A percentile compares a stretch with the other conserved stretches of the same genome.
phyloP scores from a whole-genome alignment of 495 filamentous ascomycete species.

The Aspergillus incahuasiensis region DNA sequence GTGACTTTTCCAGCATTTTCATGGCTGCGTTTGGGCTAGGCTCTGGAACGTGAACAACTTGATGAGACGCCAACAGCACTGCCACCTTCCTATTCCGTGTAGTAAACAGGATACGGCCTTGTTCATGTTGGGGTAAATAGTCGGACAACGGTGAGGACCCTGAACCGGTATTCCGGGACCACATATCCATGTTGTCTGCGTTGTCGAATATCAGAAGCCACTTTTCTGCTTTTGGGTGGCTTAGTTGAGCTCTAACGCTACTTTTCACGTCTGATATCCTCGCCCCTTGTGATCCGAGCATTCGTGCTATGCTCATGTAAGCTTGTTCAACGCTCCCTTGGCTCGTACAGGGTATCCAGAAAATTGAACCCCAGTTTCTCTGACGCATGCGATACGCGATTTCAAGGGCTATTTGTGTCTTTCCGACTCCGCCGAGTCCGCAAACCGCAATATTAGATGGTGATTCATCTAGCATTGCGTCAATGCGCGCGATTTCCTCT shows the following conservation, averaged over 20 bases:
- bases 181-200: constrained; percentile 2
- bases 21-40: not conserved
- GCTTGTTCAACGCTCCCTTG: constrained; percentile 1
- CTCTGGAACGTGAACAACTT: not conserved
- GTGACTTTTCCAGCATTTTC: not conserved
- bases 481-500: not conserved
- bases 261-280: not conserved
- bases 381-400: constrained; percentile 27
- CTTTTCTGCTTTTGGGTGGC: not conserved
- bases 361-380: constrained; percentile 14
- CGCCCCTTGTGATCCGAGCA: not conserved
- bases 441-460: constrained; percentile 23
- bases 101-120: constrained; percentile 6
- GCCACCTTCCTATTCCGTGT: constrained; percentile 4
- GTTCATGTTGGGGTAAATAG: not conserved
- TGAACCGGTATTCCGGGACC: not conserved
- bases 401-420: constrained; percentile 39
- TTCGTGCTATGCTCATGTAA: not conserved
- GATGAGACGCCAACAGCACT: not conserved
- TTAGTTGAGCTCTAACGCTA: not conserved
- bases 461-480: not conserved
- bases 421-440: constrained; percentile 41
- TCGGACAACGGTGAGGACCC: not conserved
- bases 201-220: constrained; percentile 11
- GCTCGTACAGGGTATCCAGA: constrained; percentile 7